These are phyloP conservation scores for Artomyces pyxidatus DNA, from an alignment of 768 basidiomycete species.

Conservation along the genomic window DNA sequence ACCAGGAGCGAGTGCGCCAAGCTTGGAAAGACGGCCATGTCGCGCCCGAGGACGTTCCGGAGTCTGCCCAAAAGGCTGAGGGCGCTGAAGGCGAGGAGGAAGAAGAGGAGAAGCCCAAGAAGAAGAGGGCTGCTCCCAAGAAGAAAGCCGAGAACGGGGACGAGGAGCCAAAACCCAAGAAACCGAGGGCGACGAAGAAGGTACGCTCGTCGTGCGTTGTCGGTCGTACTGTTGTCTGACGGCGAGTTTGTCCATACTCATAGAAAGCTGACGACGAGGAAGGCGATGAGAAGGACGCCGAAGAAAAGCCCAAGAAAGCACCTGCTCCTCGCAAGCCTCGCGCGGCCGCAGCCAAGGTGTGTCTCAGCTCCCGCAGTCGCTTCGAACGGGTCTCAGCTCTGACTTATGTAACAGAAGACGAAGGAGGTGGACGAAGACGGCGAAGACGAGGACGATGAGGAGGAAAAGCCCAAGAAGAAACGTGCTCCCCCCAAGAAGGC, in stretches of 20 bases:
- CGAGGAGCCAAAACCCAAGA: constrained; percentile 27
- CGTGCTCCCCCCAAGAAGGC: constrained; percentile 38
- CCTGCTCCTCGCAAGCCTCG: constrained; percentile 26
- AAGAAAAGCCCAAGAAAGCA: constrained; percentile 49
- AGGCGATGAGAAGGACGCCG: constrained; percentile 36
- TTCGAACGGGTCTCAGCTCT: neutral
- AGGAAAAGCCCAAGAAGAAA: constrained; percentile 25
- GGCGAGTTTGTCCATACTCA: no score
- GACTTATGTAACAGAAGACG: constrained; percentile 29
- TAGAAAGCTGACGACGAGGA: constrained; percentile 20
- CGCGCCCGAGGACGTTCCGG: constrained; percentile 78
- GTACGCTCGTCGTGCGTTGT: no score
- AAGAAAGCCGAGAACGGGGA: constrained; percentile 29
- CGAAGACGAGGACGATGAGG: constrained; percentile 32
- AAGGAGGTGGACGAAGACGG: constrained; percentile 49
- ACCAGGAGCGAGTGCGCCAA: constrained; percentile 59
- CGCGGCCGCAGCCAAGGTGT: constrained; percentile 14
- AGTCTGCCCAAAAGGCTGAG: constrained; percentile 52
- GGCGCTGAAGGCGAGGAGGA: constrained; percentile 33
- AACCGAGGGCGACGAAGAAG: constrained; percentile 18
- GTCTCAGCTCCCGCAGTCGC: neutral
- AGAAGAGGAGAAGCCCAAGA: constrained; percentile 30
- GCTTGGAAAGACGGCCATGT: constrained; percentile 78
- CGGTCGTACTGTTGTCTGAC: no score
- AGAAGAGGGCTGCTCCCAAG: constrained; percentile 16